phyloP scores from a whole-genome alignment of 306 rosid species.

The Crataegus laevigata region DNA sequence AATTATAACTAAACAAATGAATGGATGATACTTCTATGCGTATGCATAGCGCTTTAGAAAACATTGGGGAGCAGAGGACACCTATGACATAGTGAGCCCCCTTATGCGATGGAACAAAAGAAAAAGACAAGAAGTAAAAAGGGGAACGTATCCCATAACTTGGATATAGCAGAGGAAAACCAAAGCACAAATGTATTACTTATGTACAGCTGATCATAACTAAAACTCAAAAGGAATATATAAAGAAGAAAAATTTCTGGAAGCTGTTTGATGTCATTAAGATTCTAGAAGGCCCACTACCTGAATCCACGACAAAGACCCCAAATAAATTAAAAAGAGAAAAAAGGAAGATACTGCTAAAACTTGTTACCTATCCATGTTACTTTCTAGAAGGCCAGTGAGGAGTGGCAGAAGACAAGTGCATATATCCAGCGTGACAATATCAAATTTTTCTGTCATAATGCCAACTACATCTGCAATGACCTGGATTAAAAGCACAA shows the following conservation, averaged over 20 bases:
- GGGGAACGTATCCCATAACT: background rate
- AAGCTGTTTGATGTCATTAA: background rate
- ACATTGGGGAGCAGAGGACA: background rate
- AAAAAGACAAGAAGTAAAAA: background rate
- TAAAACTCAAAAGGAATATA: background rate
- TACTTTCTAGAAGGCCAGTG: conserved; percentile 69
- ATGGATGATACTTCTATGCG: background rate
- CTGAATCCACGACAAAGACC: background rate
- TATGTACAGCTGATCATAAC: background rate
- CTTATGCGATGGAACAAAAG: background rate
- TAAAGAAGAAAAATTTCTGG: background rate
- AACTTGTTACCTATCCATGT: conserved; percentile 60
- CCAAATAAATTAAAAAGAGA: background rate
- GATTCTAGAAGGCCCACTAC: background rate
- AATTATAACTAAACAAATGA: background rate
- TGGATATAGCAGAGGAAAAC: background rate
- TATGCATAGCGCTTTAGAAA: background rate
- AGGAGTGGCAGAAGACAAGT: conserved; percentile 70
- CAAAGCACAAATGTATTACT: background rate
- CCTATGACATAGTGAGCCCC: background rate
- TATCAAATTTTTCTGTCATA: conserved; percentile 63
- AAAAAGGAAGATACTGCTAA: background rate
- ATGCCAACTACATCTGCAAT: conserved; percentile 85
- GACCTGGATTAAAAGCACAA: conserved; percentile 52
- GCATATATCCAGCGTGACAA: conserved; percentile 79